Base-by-base conservation (phyloP, 2,329 filamentous ascomycete genomes). In the Neofusicoccum parvum region DNA sequence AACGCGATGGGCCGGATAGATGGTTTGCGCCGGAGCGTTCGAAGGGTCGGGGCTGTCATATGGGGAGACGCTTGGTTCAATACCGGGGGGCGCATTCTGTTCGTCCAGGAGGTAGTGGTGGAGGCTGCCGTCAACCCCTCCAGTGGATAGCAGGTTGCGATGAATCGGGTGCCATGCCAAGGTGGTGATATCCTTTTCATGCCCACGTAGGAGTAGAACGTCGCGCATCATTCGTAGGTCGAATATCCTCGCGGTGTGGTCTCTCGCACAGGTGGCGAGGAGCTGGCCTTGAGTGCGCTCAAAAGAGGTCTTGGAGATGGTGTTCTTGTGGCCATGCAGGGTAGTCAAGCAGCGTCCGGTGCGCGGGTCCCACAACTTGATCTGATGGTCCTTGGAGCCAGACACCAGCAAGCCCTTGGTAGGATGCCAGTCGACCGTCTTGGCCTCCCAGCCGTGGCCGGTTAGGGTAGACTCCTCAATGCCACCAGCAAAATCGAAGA, bases 181-280 rank as follows among this genome's bases (percentile, higher is more conserved):
- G 0, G 93, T 96, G 12, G 92, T 94, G 67, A 99, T 92, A 70
- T 97, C 95, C 79, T 97, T 98, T 71, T 98, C 94, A 75, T 98
- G 94, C 7, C 95, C 95, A 71, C 94, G 91, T 23, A 99, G 86
- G 53, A 98, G 87, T 71, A 93, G 92, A 65, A 98, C 94, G 76
- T 99, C 95, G 68, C 95, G 91, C 95, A 99, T 98, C 91, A 97
- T 97, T 56, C 95, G 88, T 65, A 99, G 84, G 76, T 99, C 95
- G 73, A 98, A 98, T 51, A 99, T 88, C 67, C 95, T 88, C 9
- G 94, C 93, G 0, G 92, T 96, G 76, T 96, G 92, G 73, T 99
- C 95, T 75, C 95, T 87, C 49, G 94, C 95, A 37, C 93, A 96
- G 0, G 95, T 97, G 41, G 94, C 95, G 54, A 99, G 86, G 67